phyloP scores from a whole-genome alignment of 441 rosid species.

The Raphanus hybrid region DNA sequence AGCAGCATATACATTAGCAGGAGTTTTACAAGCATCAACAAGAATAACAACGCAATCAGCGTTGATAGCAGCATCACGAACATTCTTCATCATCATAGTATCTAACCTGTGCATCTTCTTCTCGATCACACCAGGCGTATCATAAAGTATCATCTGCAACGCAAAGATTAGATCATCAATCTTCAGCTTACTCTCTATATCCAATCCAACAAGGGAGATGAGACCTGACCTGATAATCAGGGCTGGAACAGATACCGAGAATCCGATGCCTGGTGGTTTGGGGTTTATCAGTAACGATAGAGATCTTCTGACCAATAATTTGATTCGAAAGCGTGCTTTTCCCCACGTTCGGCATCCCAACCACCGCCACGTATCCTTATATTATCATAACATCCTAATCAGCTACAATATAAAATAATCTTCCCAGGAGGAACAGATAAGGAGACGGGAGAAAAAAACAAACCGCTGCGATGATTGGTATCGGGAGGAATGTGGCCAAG shows the following conservation, averaged over 20 bases:
- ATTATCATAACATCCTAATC: no score
- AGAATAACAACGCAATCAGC: slow-evolving; percentile 86
- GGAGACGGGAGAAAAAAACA: slow-evolving; percentile 15
- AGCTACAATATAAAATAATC: no score
- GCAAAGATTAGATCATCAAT: no score
- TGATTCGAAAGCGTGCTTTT: slow-evolving; percentile 97
- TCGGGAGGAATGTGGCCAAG: slow-evolving; percentile 51
- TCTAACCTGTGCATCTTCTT: slow-evolving; percentile 93
- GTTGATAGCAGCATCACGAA: slow-evolving; percentile 80
- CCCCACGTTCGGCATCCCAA: slow-evolving; percentile 95
- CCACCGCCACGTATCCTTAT: slow-evolving; percentile 87
- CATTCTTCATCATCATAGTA: slow-evolving; percentile 99
- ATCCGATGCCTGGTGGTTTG: slow-evolving; percentile 96
- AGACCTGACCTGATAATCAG: slow-evolving; percentile 85
- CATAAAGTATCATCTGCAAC: slow-evolving; percentile 86
- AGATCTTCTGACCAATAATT: slow-evolving; percentile 92
- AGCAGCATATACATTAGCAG: slow-evolving; percentile 68
- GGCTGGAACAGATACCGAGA: slow-evolving; percentile 89
- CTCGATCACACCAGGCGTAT: slow-evolving; percentile 94
- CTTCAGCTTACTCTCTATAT: no score
- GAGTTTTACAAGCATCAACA: slow-evolving; percentile 85
- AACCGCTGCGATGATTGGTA: slow-evolving; percentile 79
- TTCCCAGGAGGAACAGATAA: no score
- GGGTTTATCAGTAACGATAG: slow-evolving; percentile 94
- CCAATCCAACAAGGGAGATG: neutral